Evolutionary conservation across 2,329 filamentous ascomycete genomes (phyloP).

Genomic region (Xylariaceae sp.): DNA sequence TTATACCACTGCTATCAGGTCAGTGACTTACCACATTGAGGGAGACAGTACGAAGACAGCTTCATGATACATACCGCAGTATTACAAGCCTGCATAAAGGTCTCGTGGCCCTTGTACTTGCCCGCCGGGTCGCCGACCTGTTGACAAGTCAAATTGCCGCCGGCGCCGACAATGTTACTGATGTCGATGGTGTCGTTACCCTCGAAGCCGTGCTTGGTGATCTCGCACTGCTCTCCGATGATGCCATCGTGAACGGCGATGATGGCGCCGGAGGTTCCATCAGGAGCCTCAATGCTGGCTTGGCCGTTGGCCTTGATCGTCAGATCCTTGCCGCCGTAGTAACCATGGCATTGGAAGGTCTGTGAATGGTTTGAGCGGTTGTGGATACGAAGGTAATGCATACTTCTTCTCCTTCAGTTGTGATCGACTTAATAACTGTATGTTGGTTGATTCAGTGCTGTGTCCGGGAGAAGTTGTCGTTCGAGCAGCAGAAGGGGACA

Average conservation of each 20-base stretch:
- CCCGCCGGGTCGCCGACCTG: constrained; percentile 31
- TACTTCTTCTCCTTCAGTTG: constrained; percentile 10
- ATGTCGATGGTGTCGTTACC: constrained; percentile 26
- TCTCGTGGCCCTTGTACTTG: constrained; percentile 36
- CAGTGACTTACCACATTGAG: no score
- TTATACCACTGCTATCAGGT: constrained; percentile 24
- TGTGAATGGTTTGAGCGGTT: constrained; percentile 35
- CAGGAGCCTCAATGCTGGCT: constrained; percentile 28
- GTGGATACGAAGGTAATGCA: constrained; percentile 31
- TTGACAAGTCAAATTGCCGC: constrained; percentile 38
- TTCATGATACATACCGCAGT: constrained; percentile 9
- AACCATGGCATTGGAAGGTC: constrained; percentile 35
- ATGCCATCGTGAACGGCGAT: constrained; percentile 36
- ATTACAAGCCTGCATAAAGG: constrained; percentile 38
- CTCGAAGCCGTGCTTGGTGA: constrained; percentile 34
- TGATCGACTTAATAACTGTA: no score
- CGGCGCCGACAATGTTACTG: constrained; percentile 37
- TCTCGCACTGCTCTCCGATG: constrained; percentile 38
- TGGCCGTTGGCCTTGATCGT: constrained; percentile 27
- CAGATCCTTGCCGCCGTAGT: constrained; percentile 33
- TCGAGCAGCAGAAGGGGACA: no score
- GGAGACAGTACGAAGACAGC: no score
- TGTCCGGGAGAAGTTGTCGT: background rate
- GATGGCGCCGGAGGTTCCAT: constrained; percentile 35
- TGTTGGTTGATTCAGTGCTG: background rate